A percentile compares a stretch with the other conserved stretches of the same genome.
These are phyloP conservation scores for Chimonanthus salicifolius DNA, from an alignment of 164 flowering plant genomes.

Conservation along the genomic window DNA sequence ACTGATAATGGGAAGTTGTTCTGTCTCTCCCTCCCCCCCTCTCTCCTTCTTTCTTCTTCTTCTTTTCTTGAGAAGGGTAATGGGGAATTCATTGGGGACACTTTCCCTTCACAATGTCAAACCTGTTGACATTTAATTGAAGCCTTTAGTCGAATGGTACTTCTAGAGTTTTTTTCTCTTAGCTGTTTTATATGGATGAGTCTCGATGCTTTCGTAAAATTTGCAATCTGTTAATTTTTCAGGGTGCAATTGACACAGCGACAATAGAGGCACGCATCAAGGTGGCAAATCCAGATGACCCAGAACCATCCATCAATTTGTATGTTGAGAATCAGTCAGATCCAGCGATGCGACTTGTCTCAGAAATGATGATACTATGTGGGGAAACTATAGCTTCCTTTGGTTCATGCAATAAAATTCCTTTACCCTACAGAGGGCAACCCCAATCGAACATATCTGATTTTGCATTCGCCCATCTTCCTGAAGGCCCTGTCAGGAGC, in stretches of 20 bases:
- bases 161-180: neutral
- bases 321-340: conserved; percentile 91
- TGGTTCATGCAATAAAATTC: conserved; percentile 68
- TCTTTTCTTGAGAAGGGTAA: too few relatives aligned
- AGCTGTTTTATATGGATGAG: neutral
- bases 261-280: conserved; percentile 79
- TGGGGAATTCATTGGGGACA: too few relatives aligned
- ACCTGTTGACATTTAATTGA: too few relatives aligned
- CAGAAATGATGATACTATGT: conserved; percentile 97
- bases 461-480: conserved; percentile 81
- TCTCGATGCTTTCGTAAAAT: neutral
- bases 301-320: conserved; percentile 75
- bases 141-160: neutral
- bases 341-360: conserved; percentile 92
- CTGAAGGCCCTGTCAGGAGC: conserved; percentile 92
- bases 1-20: too few relatives aligned
- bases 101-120: too few relatives aligned
- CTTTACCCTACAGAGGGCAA: conserved; percentile 94
- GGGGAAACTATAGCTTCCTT: conserved; percentile 82
- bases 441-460: conserved; percentile 72
- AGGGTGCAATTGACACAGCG: conserved; percentile 86
- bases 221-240: conserved; percentile 4
- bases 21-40: too few relatives aligned
- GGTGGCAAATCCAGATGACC: conserved; percentile 80
- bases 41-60: too few relatives aligned